phyloP scores from a whole-genome alignment of 495 filamentous ascomycete genomes.

The Penicillium cataractarum region DNA sequence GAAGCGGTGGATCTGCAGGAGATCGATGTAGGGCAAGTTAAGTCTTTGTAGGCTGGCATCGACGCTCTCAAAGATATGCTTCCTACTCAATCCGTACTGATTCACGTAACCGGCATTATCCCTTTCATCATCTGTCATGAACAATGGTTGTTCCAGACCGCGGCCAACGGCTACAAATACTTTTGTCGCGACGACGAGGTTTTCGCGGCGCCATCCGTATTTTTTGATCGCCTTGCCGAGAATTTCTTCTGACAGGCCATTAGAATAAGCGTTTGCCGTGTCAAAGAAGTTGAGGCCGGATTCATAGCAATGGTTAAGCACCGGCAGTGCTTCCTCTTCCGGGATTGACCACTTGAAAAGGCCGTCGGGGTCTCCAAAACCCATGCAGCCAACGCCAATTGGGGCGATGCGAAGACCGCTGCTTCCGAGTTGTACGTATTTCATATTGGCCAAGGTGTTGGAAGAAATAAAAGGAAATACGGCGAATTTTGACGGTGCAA shows the following conservation, averaged over 20 bases:
- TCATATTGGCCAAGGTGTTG: conserved; percentile 17
- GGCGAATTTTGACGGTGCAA: neutral
- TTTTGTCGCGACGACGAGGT: conserved; percentile 79
- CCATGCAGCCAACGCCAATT: conserved; percentile 71
- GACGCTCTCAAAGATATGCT: conserved; percentile 71
- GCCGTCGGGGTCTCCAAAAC: conserved; percentile 53
- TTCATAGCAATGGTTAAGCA: conserved; percentile 72
- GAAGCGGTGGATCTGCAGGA: conserved; percentile 67
- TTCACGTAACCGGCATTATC: conserved; percentile 35
- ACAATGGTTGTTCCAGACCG: conserved; percentile 23
- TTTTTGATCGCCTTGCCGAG: conserved; percentile 51
- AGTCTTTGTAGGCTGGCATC: conserved; percentile 68
- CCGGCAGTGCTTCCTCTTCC: conserved; percentile 64
- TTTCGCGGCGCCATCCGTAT: conserved; percentile 63
- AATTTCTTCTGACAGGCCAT: conserved; percentile 36
- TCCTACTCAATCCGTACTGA: conserved; percentile 59
- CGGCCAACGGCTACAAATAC: conserved; percentile 42
- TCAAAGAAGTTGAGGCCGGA: conserved; percentile 64
- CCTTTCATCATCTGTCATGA: conserved; percentile 24
- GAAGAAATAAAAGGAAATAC: neutral
- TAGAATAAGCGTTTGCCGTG: conserved; percentile 56
- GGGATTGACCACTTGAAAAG: conserved; percentile 62
- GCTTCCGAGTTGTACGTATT: conserved; percentile 54
- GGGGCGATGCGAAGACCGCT: conserved; percentile 70
- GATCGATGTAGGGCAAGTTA: conserved; percentile 68